Evolutionary conservation across 805 yeast species (phyloP), one percentile per base, ranked within the genome.

Genomic region (Metschnikowia kunwiensis): DNA sequence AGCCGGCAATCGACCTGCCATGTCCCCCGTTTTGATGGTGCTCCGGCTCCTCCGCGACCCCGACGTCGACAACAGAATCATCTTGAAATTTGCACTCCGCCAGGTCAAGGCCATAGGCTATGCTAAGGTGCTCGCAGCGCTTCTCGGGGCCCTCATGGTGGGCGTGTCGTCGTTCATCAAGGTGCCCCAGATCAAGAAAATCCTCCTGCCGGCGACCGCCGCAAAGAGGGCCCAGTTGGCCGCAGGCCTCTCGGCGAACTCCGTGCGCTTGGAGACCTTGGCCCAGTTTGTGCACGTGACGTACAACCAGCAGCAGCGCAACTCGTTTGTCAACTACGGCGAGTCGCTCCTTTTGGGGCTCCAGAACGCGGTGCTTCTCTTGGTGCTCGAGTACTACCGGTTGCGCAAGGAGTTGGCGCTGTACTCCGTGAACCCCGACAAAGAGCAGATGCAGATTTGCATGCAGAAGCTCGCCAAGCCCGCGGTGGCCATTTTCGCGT

Each of bases 161-260:
- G 70, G 61, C 1, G 62, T 48, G 3, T 62, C 71, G 16, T 59
- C 68, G 27, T 45, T 66, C 12, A 60, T 66, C 38, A 60, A 62
- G 50, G 44, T 66, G 17, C 74, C 74, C 3, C 74, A 68, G 39
- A 66, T 68, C 34, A 40, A 38, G 27, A 66, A 66, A 47, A 58
- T 68, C 30, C 32, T 58, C 25, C 45, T 42, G 15, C 69, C 66
- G 4, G 34, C 44, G 26, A 36, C 50, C 10, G 44, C 60, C 22
- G 44, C 49, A 12, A 53, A 46, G 10, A 48, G 63, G 18, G 49
- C 59, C 14, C 25, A 41, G 3, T 68, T 66, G 27, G 68, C 64
- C 27, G 49, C 51, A 23, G 74, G 72, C 0, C 53, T 68, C 30
- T 61, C 70, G 13, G 48, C 57, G 27, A 59, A 58, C 24, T 58